phyloP scores from a whole-genome alignment of 768 basidiomycete species.

The Solioccasus polychromus region DNA sequence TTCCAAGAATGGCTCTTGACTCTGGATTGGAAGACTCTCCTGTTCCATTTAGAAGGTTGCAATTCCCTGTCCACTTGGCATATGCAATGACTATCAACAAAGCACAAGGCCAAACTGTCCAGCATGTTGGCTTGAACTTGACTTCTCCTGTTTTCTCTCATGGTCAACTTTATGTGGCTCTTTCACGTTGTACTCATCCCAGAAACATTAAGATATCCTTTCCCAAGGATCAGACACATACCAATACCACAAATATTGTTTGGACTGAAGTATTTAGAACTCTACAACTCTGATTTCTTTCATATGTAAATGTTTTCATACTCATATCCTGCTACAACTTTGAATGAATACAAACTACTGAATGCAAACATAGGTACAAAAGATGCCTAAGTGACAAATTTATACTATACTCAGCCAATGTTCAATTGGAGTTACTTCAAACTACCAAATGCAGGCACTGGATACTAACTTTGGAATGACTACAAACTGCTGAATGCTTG shows the following conservation, averaged over 20 bases:
- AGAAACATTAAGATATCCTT: conserved; percentile 1
- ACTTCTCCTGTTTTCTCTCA: conserved; percentile 29
- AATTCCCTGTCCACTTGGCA: conserved; percentile 34
- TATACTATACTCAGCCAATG: too few species aligned
- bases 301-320: too few species aligned
- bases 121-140: conserved; percentile 33
- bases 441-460: too few species aligned
- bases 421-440: too few species aligned
- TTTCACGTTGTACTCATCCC: conserved; percentile 19
- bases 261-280: conserved; percentile 1
- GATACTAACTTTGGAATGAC: too few species aligned
- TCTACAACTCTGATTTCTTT: too few species aligned
- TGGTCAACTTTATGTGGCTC: conserved; percentile 37
- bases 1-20: conserved; percentile 28
- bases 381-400: too few species aligned
- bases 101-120: conserved; percentile 36
- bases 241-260: background rate
- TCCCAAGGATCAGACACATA: background rate
- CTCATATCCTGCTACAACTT: too few species aligned
- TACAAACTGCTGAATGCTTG: too few species aligned
- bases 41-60: conserved; percentile 21
- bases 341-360: too few species aligned
- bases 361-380: too few species aligned
- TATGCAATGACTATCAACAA: conserved; percentile 42
- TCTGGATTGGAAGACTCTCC: conserved; percentile 16